phyloP scores from a whole-genome alignment of 139 green algal species.

The Pedinophyceae sp. region DNA sequence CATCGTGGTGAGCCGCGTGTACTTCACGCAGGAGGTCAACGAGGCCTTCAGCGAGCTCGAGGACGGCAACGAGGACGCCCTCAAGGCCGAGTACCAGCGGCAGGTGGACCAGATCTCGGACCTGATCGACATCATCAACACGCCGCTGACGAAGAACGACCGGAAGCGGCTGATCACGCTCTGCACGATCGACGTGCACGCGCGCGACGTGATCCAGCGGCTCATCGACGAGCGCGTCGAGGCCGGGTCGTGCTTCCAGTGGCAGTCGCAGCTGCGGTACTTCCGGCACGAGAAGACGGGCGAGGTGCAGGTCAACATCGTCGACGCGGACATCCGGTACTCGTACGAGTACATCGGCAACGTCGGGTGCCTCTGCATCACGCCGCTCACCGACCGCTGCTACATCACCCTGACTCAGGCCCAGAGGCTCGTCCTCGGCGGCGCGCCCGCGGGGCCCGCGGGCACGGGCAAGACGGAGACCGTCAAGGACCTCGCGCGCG shows the following conservation, averaged over 20 bases:
- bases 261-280: slow-evolving; percentile 56
- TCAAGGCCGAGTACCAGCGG: slow-evolving; percentile 42
- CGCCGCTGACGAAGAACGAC: slow-evolving; percentile 51
- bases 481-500: slow-evolving; percentile 71
- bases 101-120: slow-evolving; percentile 49
- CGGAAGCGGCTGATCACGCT: slow-evolving; percentile 88
- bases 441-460: slow-evolving; percentile 20
- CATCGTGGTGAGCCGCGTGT: slow-evolving; percentile 65
- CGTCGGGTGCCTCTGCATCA: slow-evolving; percentile 84
- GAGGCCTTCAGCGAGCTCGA: slow-evolving; percentile 81
- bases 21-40: slow-evolving; percentile 77
- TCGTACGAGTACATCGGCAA: slow-evolving; percentile 88
- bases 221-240: slow-evolving; percentile 74
- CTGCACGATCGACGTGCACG: slow-evolving; percentile 88
- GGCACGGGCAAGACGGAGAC: slow-evolving; percentile 87
- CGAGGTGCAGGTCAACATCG: slow-evolving; percentile 60
- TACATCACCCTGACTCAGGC: slow-evolving; percentile 88
- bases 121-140: slow-evolving; percentile 76
- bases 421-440: slow-evolving; percentile 16
- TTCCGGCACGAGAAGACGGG: slow-evolving; percentile 58
- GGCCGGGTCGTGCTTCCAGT: slow-evolving; percentile 39
- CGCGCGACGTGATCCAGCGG: slow-evolving; percentile 68
- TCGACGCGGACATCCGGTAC: slow-evolving; percentile 78
- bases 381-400: slow-evolving; percentile 83
- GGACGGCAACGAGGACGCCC: slow-evolving; percentile 78